Evolutionary conservation across 768 basidiomycete genomes (phyloP).

Genomic region (Crassisporium funariophilum): DNA sequence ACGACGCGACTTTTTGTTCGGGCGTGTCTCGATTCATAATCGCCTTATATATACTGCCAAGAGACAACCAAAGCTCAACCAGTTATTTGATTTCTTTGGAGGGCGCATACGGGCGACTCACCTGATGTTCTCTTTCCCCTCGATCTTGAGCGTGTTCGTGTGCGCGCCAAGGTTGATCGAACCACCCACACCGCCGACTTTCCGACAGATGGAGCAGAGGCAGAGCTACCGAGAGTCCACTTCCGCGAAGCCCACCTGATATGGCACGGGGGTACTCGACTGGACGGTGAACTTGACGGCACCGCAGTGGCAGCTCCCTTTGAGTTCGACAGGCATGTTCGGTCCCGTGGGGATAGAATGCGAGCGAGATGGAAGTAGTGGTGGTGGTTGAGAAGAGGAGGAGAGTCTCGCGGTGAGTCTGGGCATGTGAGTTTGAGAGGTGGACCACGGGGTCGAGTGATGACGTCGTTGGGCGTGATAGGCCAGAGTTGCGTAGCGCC

Average conservation of each 20-base stretch:
- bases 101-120: constrained; percentile 18
- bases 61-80: constrained; percentile 1
- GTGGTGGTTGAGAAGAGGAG: too few species aligned
- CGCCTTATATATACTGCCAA: constrained; percentile 59
- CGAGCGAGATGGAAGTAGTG: too few species aligned
- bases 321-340: constrained; percentile 65
- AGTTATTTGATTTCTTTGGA: background rate
- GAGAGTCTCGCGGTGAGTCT: too few species aligned
- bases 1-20: constrained; percentile 46
- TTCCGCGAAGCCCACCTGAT: constrained; percentile 46
- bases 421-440: too few species aligned
- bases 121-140: constrained; percentile 59
- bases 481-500: too few species aligned
- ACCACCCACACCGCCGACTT: constrained; percentile 66
- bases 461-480: too few species aligned
- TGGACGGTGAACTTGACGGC: constrained; percentile 48
- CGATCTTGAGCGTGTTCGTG: constrained; percentile 50
- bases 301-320: constrained; percentile 58
- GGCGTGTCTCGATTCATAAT: constrained; percentile 58
- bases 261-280: constrained; percentile 63
- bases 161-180: constrained; percentile 68
- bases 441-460: too few species aligned
- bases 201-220: constrained; percentile 70
- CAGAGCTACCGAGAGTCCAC: constrained; percentile 44
- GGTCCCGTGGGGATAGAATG: too few species aligned